Base-by-base conservation (phyloP, 106 monocot genomes). In the Acanthochlamys bracteata region DNA sequence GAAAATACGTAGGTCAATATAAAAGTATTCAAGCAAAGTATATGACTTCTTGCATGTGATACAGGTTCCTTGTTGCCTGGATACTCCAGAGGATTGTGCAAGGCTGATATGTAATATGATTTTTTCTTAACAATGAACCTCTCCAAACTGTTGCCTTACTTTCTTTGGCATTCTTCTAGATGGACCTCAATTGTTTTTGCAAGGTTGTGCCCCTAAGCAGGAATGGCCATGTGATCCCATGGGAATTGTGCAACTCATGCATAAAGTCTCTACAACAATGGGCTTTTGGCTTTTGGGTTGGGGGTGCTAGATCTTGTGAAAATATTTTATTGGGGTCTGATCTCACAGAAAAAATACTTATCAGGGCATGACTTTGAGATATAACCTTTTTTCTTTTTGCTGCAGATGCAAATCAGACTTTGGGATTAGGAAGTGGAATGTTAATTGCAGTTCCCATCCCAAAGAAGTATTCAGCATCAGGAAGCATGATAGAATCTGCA, bases 381-480 rank as follows among this genome's bases (percentile, higher is more conserved):
- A 21, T 74, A 53, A 16, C 7, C 7, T 64, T 53, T 24, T n/a
- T n/a, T n/a, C n/a, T 72, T 11, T 70, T 41, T 41, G 40, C 14
- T 78, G 69, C 78, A 96, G 96, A 88, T 86, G 78, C 91, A 77
- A 92, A 68, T 79, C 54, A 74, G 47, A 81, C 52, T 20, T 63
- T 85, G 52, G 55, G 73, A 47, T 78, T 92, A 64, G 88, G 83
- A 53, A 74, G 71, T 70, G 98, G 98, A 22, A 88, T 84, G 20
- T 60, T 98, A 33, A 89, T 98, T 74, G 82, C 91, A 55, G 98
- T 98, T 61, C 98, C 98, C 25, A 92, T 98, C 59, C 92, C 92
- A 21, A 81, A 81, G 75, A 74, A 92, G 25, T 61, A 88, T 75
- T 75, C 88, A 27, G 85, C 91, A 74, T 81, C 88, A 49, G 98